Percentiles rank a stretch among this genome's conserved stretches.
phyloP scores from a whole-genome alignment of 192 early-diverging fungal genomes.

The Pilobolus umbonatus region DNA sequence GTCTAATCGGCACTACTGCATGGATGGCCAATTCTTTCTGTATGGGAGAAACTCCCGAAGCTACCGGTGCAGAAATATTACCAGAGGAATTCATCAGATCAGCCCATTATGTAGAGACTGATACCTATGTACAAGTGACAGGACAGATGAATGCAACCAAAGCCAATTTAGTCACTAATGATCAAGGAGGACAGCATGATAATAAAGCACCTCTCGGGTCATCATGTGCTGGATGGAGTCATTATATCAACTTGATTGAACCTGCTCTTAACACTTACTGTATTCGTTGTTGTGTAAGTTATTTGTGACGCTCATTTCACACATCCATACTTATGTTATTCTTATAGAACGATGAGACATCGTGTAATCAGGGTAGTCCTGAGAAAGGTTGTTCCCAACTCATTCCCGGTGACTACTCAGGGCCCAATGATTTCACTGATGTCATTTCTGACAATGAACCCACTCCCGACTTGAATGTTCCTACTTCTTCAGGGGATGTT shows the following conservation, averaged over 20 bases:
- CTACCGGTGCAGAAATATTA: constrained; percentile 33
- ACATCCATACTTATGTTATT: not conserved
- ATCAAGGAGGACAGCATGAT: constrained; percentile 55
- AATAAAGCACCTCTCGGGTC: constrained; percentile 36
- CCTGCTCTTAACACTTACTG: constrained; percentile 37
- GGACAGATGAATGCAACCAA: constrained; percentile 41
- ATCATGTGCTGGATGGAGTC: constrained; percentile 36
- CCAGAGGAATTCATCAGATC: constrained; percentile 40
- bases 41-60: constrained; percentile 26
- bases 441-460: too few relatives aligned
- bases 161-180: constrained; percentile 30
- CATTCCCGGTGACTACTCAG: constrained; percentile 46
- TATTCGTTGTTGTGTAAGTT: constrained; percentile 42
- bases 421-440: too few relatives aligned
- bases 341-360: constrained; percentile 24
- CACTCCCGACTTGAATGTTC: not conserved
- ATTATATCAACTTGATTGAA: constrained; percentile 43
- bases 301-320: not conserved
- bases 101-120: constrained; percentile 28
- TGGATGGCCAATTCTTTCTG: constrained; percentile 40
- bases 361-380: constrained; percentile 43
- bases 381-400: constrained; percentile 39
- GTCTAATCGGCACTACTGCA: constrained; percentile 39
- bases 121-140: constrained; percentile 46
- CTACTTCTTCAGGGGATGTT: not conserved